phyloP scores from a whole-genome alignment of 345 rosid species.

The Rhizophora apiculata region DNA sequence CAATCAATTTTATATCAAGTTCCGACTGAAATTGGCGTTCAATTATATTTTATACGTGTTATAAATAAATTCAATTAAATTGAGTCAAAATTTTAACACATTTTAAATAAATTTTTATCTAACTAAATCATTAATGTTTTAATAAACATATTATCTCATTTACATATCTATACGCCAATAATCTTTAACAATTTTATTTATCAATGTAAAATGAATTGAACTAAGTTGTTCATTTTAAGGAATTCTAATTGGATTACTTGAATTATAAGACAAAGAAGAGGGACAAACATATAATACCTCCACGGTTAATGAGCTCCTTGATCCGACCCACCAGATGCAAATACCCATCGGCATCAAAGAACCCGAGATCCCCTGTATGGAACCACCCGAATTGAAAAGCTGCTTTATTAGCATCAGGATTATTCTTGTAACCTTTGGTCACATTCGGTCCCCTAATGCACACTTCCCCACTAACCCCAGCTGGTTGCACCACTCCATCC shows the following conservation, averaged over 20 bases:
- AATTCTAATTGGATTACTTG: neutral
- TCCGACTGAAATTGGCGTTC: too few species aligned
- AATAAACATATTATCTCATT: too few species aligned
- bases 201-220: too few species aligned
- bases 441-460: constrained; percentile 91
- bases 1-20: too few species aligned
- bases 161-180: too few species aligned
- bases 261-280: neutral
- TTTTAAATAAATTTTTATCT: too few species aligned
- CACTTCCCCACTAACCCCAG: constrained; percentile 57
- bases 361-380: constrained; percentile 85
- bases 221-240: too few species aligned
- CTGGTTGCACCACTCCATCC: constrained; percentile 52
- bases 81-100: too few species aligned
- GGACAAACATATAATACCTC: constrained; percentile 43
- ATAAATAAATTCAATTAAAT: too few species aligned
- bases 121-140: too few species aligned
- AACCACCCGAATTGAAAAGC: constrained; percentile 92
- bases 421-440: constrained; percentile 85
- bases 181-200: too few species aligned
- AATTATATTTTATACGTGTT: too few species aligned
- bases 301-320: constrained; percentile 97
- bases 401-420: constrained; percentile 75
- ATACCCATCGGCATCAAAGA: constrained; percentile 76
- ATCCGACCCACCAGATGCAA: constrained; percentile 87